Conservation (phyloP, 495 filamentous ascomycete genomes). For the Podospora pseudoanserina region DNA sequence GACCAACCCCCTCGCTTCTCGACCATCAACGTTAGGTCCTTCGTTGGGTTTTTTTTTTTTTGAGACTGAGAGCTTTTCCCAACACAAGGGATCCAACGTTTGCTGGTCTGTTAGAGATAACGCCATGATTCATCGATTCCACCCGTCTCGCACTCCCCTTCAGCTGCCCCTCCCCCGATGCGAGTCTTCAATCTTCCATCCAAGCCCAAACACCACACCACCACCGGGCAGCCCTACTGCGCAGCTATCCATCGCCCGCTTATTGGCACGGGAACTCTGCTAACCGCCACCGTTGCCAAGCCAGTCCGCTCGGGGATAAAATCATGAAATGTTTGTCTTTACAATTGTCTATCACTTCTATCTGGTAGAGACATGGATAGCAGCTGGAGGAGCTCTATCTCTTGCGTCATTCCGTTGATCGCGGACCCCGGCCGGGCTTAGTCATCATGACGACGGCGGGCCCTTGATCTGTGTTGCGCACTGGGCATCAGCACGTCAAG, state of each 20-base stretch:
- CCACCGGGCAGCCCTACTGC: not conserved
- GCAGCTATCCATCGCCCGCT: not conserved
- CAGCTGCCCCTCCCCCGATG: not conserved
- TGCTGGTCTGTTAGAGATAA: not conserved
- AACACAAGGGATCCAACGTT: not conserved
- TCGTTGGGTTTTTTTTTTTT: not conserved
- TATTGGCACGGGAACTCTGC: not conserved
- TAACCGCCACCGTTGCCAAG: not conserved
- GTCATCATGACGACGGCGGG: conserved; percentile 1
- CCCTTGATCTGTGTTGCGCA: not conserved
- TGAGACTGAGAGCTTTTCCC: not conserved
- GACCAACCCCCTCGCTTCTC: not conserved
- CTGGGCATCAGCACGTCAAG: not conserved
- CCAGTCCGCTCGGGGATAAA: no score
- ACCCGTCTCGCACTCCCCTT: not conserved
- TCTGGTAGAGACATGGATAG: not conserved
- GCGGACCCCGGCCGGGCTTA: not conserved
- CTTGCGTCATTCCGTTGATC: conserved; percentile 11
- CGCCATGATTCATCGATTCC: not conserved
- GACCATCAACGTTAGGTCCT: not conserved
- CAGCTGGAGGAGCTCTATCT: not conserved
- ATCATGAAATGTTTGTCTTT: no score
- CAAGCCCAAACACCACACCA: not conserved
- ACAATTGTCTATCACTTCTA: no score
- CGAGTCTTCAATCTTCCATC: not conserved